Base-by-base conservation (phyloP, 768 basidiomycete species). In the Suillus clintonianus region DNA sequence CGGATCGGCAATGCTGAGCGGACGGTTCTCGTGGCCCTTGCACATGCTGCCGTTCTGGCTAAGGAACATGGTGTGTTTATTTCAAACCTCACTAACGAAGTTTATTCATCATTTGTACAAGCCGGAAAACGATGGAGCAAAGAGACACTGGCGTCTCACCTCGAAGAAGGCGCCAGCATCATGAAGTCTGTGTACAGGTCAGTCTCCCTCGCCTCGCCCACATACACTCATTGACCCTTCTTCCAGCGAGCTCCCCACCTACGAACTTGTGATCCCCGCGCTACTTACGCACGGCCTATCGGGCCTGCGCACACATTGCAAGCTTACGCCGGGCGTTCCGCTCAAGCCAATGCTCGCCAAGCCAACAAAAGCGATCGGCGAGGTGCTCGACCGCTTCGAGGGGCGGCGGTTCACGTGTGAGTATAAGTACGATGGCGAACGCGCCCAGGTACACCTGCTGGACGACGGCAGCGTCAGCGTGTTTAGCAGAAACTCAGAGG, bases 321-420 rank as follows among this genome's bases (percentile, higher is more conserved):
- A 92, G 74, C 85, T 99, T 19, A 96, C 94, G 11, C 96, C 97
- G 15, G 97, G 97, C 64, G 89, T 99, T 41, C 97, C 97, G 1
- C 81, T 99, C 41, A 99, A 99, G 71, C 97, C 97, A 15, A 99
- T 99, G 97, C 82, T 99, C 59, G 97, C 97, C 17, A 99, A 99
- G 77, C 97, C 97, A 10, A 99, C 97, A 0, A 99, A 99, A 77
- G 97, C 97, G 3, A 99, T 99, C 68, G 90, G 94, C 15, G 97
- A 99, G 77, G 97, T 99, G 22, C 84, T 99, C 24, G 97, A 99
- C 78, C 83, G 95, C 62, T 99, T 99, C 71, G 97, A 99, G 76
- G 89, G 88, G 71, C 96, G 95, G 77, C 86, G 84, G 60, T 99
- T 99, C 74, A 98, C 97, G 10, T 99, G 96, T 78, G 97, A 99